Evolutionary conservation across 116 monocot genomes (phyloP), one percentile per base, ranked within the genome.

Genomic region (Thalassia testudinum): DNA sequence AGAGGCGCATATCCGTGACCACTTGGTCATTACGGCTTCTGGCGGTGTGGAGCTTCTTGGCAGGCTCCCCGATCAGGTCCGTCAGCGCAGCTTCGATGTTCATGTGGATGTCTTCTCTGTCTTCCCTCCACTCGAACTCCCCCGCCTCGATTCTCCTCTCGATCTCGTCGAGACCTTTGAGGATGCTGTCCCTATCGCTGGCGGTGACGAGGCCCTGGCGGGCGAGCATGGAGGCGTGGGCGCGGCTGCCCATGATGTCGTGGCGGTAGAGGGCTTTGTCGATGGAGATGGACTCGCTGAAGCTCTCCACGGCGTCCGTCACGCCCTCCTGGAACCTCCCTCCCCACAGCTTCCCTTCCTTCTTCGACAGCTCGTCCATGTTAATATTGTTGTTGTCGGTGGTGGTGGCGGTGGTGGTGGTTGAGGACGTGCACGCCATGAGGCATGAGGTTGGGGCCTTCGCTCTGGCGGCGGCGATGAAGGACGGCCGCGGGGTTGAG

Each of bases 21-120:
- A 93, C 78, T 68, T 93, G 93, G 64, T 93, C 93, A 70, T 87
- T 93, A 22, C 93, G 64, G 42, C 93, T n/a, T n/a, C n/a, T n/a
- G n/a, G n/a, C n/a, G n/a, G n/a, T n/a, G n/a, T n/a, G n/a, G n/a
- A n/a, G n/a, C 64, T 93, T 93, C 65, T 87, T 93, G 27, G 87
- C 93, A 19, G 93, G 93, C 61, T 93, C 93, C 28, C 93, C 93
- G 27, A 93, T 79, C 65, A 83, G 53, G 37, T 87, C 87, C 15
- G 74, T 93, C 8, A 93, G 70, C 44, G 78, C 80, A 52, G 93
- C 93, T 69, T 93, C 93, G 37, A 93, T 93, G 53, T 93, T 93
- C 93, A 93, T 93, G 56, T 93, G 93, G 24, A 93, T 87, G 65
- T 93, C 93, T 66, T 93, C 87, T 63, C 83, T 72, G 21, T 93